phyloP scores from a whole-genome alignment of 768 basidiomycete genomes.

The Dioszegia crocea region DNA sequence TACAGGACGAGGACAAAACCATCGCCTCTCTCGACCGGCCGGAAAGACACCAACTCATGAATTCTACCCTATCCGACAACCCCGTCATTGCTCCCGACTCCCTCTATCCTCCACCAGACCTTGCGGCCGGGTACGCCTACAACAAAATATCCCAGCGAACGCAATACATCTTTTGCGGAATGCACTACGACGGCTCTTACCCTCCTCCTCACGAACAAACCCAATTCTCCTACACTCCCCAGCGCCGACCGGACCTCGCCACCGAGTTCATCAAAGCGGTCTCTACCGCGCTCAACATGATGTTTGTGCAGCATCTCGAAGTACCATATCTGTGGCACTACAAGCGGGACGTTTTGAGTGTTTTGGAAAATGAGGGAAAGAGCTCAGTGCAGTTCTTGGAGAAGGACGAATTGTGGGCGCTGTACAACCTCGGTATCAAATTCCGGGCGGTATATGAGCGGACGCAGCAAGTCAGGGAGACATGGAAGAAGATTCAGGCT shows the following conservation, averaged over 20 bases:
- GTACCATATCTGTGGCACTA: slow-evolving; percentile 94
- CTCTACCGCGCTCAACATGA: slow-evolving; percentile 67
- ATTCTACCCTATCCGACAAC: slow-evolving; percentile 67
- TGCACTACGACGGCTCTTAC: slow-evolving; percentile 29
- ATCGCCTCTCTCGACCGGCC: slow-evolving; percentile 87
- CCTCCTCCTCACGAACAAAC: slow-evolving; percentile 15
- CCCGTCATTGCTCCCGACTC: slow-evolving; percentile 48
- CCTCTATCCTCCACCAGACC: slow-evolving; percentile 65
- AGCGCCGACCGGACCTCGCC: slow-evolving; percentile 56
- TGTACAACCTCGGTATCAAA: slow-evolving; percentile 80
- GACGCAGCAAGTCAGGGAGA: slow-evolving; percentile 59
- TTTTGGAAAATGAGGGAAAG: slow-evolving; percentile 34
- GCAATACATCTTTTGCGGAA: slow-evolving; percentile 37
- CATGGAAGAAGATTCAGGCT: slow-evolving; percentile 62
- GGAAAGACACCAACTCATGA: slow-evolving; percentile 89
- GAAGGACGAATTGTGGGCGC: slow-evolving; percentile 82
- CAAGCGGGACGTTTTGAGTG: slow-evolving; percentile 79
- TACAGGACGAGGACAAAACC: slow-evolving; percentile 89
- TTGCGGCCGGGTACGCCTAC: slow-evolving; percentile 85
- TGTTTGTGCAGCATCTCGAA: slow-evolving; percentile 84
- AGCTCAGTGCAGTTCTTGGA: slow-evolving; percentile 57
- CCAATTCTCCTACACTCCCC: slow-evolving; percentile 51
- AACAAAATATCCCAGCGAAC: slow-evolving; percentile 65
- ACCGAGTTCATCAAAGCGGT: slow-evolving; percentile 62
- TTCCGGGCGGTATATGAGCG: slow-evolving; percentile 81